phyloP scores from a whole-genome alignment of 2,329 filamentous ascomycete species.

The Dactylellina leptospora region DNA sequence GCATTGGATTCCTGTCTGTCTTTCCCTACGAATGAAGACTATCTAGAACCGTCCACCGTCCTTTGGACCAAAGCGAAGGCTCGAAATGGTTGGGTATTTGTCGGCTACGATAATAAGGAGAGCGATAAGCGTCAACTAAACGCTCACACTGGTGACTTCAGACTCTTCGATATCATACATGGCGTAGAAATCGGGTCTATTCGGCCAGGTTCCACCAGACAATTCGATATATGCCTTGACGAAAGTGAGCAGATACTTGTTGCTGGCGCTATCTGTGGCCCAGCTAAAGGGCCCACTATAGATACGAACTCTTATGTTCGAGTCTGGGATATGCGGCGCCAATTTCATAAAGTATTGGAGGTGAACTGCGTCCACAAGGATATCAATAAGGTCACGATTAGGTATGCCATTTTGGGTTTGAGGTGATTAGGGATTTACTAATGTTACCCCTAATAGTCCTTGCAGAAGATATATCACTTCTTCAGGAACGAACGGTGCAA shows the following conservation, averaged over 20 bases:
- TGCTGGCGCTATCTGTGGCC: slow-evolving; percentile 32
- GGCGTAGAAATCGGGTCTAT: slow-evolving; percentile 30
- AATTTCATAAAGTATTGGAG: slow-evolving; percentile 29
- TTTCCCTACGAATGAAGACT: slow-evolving; percentile 23
- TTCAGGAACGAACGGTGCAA: slow-evolving; percentile 55
- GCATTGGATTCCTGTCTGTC: not conserved
- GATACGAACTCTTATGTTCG: slow-evolving; percentile 46
- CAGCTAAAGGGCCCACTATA: slow-evolving; percentile 16
- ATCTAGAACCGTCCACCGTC: slow-evolving; percentile 53
- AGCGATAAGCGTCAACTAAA: slow-evolving; percentile 33
- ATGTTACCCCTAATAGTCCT: slow-evolving; percentile 47
- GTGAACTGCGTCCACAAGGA: slow-evolving; percentile 54
- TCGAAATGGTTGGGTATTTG: slow-evolving; percentile 54
- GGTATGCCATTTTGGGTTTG: slow-evolving; percentile 39
- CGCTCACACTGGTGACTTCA: slow-evolving; percentile 50
- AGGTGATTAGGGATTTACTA: not conserved
- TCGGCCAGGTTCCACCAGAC: slow-evolving; percentile 43
- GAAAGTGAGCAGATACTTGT: slow-evolving; percentile 40
- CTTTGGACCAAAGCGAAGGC: slow-evolving; percentile 41
- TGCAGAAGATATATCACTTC: slow-evolving; percentile 55
- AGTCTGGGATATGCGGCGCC: slow-evolving; percentile 33
- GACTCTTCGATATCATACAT: slow-evolving; percentile 52
- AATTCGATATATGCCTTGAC: slow-evolving; percentile 54
- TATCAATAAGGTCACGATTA: slow-evolving; percentile 56
- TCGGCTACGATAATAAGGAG: slow-evolving; percentile 54